These are phyloP conservation scores for Rhizopogon roseolus DNA, from an alignment of 768 basidiomycete genomes.

Conservation along the genomic window DNA sequence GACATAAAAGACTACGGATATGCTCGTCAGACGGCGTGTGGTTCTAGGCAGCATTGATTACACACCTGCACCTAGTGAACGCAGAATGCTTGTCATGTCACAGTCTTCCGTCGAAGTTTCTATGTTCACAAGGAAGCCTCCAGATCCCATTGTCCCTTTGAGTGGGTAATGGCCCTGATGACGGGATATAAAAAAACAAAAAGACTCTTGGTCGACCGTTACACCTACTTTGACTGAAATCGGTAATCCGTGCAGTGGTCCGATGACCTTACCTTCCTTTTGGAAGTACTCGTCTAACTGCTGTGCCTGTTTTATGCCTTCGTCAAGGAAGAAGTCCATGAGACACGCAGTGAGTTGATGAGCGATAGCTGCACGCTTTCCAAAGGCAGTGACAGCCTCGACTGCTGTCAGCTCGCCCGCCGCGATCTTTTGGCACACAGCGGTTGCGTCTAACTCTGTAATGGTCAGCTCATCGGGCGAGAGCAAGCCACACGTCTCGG, in stretches of 20 bases:
- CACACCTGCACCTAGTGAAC: slow-evolving; percentile 37
- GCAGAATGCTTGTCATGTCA: slow-evolving; percentile 29
- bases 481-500: slow-evolving; percentile 27
- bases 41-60: background rate
- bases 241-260: slow-evolving; percentile 40
- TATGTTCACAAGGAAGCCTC: slow-evolving; percentile 26
- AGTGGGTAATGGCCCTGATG: slow-evolving; percentile 33
- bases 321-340: slow-evolving; percentile 42
- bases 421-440: slow-evolving; percentile 23
- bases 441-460: slow-evolving; percentile 33
- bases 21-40: slow-evolving; percentile 3
- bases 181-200: too few species aligned
- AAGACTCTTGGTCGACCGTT: background rate
- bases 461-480: slow-evolving; percentile 26
- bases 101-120: slow-evolving; percentile 21
- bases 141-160: slow-evolving; percentile 33
- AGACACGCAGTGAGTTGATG: slow-evolving; percentile 40
- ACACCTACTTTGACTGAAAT: slow-evolving; percentile 34
- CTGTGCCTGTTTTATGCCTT: slow-evolving; percentile 31
- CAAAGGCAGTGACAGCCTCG: slow-evolving; percentile 37
- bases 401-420: slow-evolving; percentile 30
- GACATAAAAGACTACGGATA: slow-evolving; percentile 33
- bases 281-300: slow-evolving; percentile 37
- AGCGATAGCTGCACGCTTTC: slow-evolving; percentile 46
- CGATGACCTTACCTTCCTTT: slow-evolving; percentile 33